Conservation (phyloP, 768 basidiomycete genomes). For the Leccinellum rugosiceps region DNA sequence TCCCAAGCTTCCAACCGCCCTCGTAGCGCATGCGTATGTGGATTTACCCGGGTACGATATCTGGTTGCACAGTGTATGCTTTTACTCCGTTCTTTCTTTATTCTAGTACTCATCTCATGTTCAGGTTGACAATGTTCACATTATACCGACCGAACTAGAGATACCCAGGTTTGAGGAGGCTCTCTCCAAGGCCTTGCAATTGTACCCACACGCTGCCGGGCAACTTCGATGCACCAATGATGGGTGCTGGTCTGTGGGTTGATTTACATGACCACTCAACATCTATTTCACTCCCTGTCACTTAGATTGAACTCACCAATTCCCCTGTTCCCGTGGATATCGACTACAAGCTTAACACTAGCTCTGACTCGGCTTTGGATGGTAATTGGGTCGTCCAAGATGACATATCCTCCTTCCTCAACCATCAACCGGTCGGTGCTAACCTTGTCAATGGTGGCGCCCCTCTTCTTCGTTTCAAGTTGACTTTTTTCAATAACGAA, state of each 20-base stretch:
- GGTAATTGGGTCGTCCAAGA: conserved; percentile 29
- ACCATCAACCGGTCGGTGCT: conserved; percentile 10
- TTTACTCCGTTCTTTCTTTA: not conserved
- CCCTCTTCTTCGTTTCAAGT: conserved; percentile 27
- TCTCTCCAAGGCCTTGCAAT: conserved; percentile 19
- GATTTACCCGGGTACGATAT: conserved; percentile 24
- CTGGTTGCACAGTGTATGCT: conserved; percentile 17
- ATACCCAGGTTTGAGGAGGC: conserved; percentile 21
- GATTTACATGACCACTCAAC: not conserved
- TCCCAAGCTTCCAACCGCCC: conserved; percentile 16
- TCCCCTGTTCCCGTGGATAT: not conserved
- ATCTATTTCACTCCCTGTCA: conserved; percentile 1
- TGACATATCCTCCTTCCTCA: conserved; percentile 19
- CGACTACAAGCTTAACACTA: conserved; percentile 3
- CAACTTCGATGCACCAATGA: conserved; percentile 10
- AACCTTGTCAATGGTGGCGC: conserved; percentile 15
- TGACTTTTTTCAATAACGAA: conserved; percentile 22
- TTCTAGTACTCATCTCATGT: not conserved
- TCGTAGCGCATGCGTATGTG: conserved; percentile 6
- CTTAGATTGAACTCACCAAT: conserved; percentile 25
- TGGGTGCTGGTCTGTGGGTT: conserved; percentile 21
- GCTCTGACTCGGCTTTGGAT: conserved; percentile 9
- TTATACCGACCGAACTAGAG: conserved; percentile 14
- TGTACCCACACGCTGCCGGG: conserved; percentile 27
- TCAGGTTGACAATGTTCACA: conserved; percentile 19